phyloP scores from a whole-genome alignment of 2,329 filamentous ascomycete species.

The Chaetomiaceae sp. region DNA sequence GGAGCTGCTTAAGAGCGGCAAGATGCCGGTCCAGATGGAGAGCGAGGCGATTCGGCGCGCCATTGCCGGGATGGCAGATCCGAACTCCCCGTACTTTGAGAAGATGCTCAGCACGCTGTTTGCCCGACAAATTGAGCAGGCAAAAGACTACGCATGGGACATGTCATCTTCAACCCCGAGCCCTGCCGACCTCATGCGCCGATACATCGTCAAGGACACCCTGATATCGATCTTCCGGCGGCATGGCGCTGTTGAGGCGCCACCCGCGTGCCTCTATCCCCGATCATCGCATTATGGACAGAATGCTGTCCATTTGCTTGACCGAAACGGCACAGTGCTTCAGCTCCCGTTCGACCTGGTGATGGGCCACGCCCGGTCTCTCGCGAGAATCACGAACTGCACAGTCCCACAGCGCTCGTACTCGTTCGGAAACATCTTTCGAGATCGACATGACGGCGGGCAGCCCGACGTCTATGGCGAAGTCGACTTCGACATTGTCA shows the following conservation, averaged over 20 bases:
- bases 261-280: slow-evolving; percentile 73
- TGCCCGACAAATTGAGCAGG: slow-evolving; percentile 66
- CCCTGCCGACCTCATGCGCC: slow-evolving; percentile 62
- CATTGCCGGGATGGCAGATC: slow-evolving; percentile 74
- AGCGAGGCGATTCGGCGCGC: slow-evolving; percentile 85
- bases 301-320: slow-evolving; percentile 75
- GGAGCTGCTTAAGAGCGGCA: slow-evolving; percentile 79
- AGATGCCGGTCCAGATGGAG: slow-evolving; percentile 86
- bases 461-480: slow-evolving; percentile 81
- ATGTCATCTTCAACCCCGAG: slow-evolving; percentile 55
- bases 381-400: slow-evolving; percentile 65
- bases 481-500: slow-evolving; percentile 96
- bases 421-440: slow-evolving; percentile 82
- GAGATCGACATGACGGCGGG: slow-evolving; percentile 71
- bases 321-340: slow-evolving; percentile 78
- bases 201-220: slow-evolving; percentile 68
- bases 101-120: slow-evolving; percentile 88
- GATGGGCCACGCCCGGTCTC: slow-evolving; percentile 76
- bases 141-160: slow-evolving; percentile 79
- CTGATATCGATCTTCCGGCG: slow-evolving; percentile 76
- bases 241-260: slow-evolving; percentile 82
- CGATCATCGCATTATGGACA: slow-evolving; percentile 71
- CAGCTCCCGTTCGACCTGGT: slow-evolving; percentile 95
- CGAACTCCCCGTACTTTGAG: slow-evolving; percentile 80
- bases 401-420: slow-evolving; percentile 70